Evolutionary conservation across 2,329 filamentous ascomycete species (phyloP).

Genomic region (Elsinoe arachidis): DNA sequence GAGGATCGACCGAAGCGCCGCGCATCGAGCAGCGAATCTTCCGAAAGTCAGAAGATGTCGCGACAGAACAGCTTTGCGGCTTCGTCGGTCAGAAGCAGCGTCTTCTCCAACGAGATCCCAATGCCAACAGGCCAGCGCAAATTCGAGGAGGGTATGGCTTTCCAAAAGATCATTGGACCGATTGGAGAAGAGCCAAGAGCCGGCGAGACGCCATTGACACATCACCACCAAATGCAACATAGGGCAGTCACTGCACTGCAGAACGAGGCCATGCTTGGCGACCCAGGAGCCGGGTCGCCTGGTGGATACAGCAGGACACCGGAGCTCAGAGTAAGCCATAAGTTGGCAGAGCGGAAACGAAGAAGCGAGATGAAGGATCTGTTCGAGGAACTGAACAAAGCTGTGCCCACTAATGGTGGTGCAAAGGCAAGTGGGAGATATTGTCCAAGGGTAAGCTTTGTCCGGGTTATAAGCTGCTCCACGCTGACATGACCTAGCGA

Average conservation of each 20-base stretch:
- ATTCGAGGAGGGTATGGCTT: slow-evolving; percentile 52
- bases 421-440: slow-evolving; percentile 89
- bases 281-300: slow-evolving; percentile 24
- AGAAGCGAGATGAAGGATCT: slow-evolving; percentile 83
- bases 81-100: slow-evolving; percentile 69
- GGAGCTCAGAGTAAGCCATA: slow-evolving; percentile 74
- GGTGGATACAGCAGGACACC: slow-evolving; percentile 78
- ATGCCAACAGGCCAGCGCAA: slow-evolving; percentile 63
- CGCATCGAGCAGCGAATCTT: slow-evolving; percentile 42
- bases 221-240: slow-evolving; percentile 71
- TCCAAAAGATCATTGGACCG: slow-evolving; percentile 11
- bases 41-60: slow-evolving; percentile 45
- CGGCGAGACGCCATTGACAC: slow-evolving; percentile 40
- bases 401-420: slow-evolving; percentile 71
- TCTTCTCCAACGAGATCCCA: slow-evolving; percentile 66
- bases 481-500: slow-evolving; percentile 29
- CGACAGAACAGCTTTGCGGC: slow-evolving; percentile 67
- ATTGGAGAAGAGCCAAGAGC: slow-evolving; percentile 9
- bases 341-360: slow-evolving; percentile 74
- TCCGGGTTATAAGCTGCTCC: background rate
- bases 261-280: slow-evolving; percentile 42
- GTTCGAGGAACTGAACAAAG: slow-evolving; percentile 69
- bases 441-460: slow-evolving; percentile 64
- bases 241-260: slow-evolving; percentile 59
- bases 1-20: slow-evolving; percentile 33